Evolutionary conservation across 179 eudicot genomes (phyloP), one percentile per base, ranked within the genome.

Genomic region (Heliamphora pulchella): DNA sequence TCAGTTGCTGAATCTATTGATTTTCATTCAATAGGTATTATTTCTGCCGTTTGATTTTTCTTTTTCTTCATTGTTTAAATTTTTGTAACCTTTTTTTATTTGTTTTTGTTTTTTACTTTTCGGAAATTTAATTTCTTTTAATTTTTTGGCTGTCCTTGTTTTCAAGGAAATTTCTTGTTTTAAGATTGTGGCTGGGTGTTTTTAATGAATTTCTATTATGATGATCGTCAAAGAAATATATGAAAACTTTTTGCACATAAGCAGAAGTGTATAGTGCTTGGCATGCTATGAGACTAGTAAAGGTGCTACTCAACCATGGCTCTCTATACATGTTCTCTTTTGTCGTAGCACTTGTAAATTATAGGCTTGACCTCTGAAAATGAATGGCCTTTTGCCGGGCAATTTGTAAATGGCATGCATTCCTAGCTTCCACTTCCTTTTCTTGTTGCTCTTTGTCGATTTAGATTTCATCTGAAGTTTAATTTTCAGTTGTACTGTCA

Each of bases 1-100:
- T 89, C 93, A 3, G 74, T 96, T 54, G 94, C 96, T 54, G 98
- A 94, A 74, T 86, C 97, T 63, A 84, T 96, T 81, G 97, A 96
- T 86, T 90, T 86, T 80, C 96, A 71, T 66, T 76, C 98, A 31
- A 88, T 92, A 79, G 99, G 99, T 96, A 89, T 82, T 57, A 53
- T 74, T 51, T 80, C 31, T 58, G 4, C 43, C 39, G 13, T 20
- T 17, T 76, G 5, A 54, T 58, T 74, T 20, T 3, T 54, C 55
- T 76, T 67, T 48, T 17, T 67, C 41, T 75, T 18, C 54, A 58
- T 17, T 59, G 20, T 59, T 58, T 44, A 59, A 55, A 75, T 46
- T 13, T 44, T 47, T 62, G 11, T 4, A 67, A 50, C 47, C 14
- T 22, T 18, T 51, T 20, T 2, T 2, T 1, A 67, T 41, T 75